Base-by-base conservation (phyloP, 306 rosid genomes). In the Trifolium pratense region DNA sequence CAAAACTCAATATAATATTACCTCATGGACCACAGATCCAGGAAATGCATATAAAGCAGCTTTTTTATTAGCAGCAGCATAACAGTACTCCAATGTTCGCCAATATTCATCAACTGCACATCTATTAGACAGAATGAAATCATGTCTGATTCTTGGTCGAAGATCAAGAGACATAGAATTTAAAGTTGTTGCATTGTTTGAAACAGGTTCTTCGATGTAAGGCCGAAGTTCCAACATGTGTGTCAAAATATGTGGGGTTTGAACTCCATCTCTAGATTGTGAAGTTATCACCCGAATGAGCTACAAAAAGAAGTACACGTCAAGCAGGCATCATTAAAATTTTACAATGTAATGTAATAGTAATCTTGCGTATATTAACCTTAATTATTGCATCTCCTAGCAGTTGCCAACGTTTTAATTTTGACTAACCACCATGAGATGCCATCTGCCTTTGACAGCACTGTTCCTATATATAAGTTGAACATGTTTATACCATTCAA, bases 101-200 rank as follows among this genome's bases (percentile, higher is more conserved):
- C 97, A 91, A 86, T 94, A 94, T 82, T 94, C 90, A 68, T 89
- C 82, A 73, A 94, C 91, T 71, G 92, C 97, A 57, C 81, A 87
- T 87, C 82, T 88, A 81, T 70, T 89, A 20, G 88, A 88, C 75
- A 94, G 79, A 78, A 76, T 69, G 86, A 94, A 94, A 84, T 94
- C 98, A 83, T 94, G 98, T 70, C 98, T 91, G 83, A 94, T 79
- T 84, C 98, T 82, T 81, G 97, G 98, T 80, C 97, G 91, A 73
- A 91, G 88, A 86, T 89, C 96, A 77, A 76, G 81, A 73, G 86
- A 81, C 48, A 81, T 77, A 79, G 78, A 81, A 69, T 71, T 78
- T 80, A 87, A 80, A 83, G 91, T 79, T 31, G 86, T 51, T 1
- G 91, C 84, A 68, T 82, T 86, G 64, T 85, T 88, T 78, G 97